Percentiles rank a stretch among this genome's conserved stretches.
These are phyloP conservation scores for Nothophaeocryptopus gaeumannii DNA, from an alignment of 2,329 filamentous ascomycete genomes.

Conservation along the genomic window DNA sequence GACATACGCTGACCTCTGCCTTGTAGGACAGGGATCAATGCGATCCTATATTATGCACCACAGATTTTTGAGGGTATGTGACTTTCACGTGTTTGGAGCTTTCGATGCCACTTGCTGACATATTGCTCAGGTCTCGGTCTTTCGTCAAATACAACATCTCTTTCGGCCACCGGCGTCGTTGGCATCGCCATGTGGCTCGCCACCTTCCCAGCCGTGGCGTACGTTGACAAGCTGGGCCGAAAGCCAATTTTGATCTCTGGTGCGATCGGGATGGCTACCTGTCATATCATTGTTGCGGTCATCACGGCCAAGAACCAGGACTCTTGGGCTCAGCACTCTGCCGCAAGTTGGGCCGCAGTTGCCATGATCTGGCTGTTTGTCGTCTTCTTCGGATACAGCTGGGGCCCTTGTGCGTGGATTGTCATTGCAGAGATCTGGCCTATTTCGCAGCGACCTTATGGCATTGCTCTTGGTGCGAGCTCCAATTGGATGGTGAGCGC, in stretches of 20 bases:
- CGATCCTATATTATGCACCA: slow-evolving; percentile 50
- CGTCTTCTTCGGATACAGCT: slow-evolving; percentile 65
- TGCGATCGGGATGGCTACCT: slow-evolving; percentile 40
- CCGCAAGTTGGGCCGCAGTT: slow-evolving; percentile 68
- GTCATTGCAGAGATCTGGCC: slow-evolving; percentile 74
- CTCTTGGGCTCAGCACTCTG: slow-evolving; percentile 55
- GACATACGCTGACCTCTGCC: too few species aligned
- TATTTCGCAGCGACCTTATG: slow-evolving; percentile 66
- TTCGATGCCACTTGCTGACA: too few species aligned
- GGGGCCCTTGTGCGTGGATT: slow-evolving; percentile 65
- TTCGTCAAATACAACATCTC: slow-evolving; percentile 47
- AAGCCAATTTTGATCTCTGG: slow-evolving; percentile 40
- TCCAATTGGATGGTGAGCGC: slow-evolving; percentile 42
- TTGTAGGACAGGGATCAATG: slow-evolving; percentile 39
- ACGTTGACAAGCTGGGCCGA: slow-evolving; percentile 57
- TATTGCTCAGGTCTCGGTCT: slow-evolving; percentile 40
- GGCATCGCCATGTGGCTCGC: slow-evolving; percentile 68
- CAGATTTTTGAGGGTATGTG: slow-evolving; percentile 20
- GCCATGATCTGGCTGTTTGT: slow-evolving; percentile 73
- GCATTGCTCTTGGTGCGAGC: slow-evolving; percentile 63
- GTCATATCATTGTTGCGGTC: slow-evolving; percentile 52
- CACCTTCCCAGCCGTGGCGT: slow-evolving; percentile 64
- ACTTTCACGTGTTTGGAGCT: not conserved
- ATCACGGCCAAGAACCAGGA: slow-evolving; percentile 64
- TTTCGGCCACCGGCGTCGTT: slow-evolving; percentile 69